phyloP scores from a whole-genome alignment of 129 eudicot species.

The Artemisia argyi region DNA sequence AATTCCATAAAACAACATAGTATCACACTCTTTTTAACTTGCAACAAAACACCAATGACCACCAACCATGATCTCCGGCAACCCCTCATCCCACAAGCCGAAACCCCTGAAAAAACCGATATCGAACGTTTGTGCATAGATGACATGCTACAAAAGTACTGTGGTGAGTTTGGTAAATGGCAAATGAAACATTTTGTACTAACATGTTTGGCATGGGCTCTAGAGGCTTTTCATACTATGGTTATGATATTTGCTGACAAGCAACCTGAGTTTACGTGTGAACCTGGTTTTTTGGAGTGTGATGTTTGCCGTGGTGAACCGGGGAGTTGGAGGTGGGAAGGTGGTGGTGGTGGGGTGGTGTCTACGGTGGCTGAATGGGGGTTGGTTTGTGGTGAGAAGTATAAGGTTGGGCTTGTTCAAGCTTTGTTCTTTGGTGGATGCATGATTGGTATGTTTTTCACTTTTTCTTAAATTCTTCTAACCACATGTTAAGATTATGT shows the following conservation, averaged over 20 bases:
- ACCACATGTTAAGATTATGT: not conserved
- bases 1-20: not conserved
- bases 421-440: conserved; percentile 89
- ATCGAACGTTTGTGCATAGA: conserved; percentile 67
- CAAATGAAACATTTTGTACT: conserved; percentile 80
- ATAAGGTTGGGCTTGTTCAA: conserved; percentile 90
- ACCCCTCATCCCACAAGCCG: conserved; percentile 39
- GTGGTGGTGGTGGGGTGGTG: conserved; percentile 52
- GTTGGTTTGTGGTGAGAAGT: conserved; percentile 72
- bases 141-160: conserved; percentile 66
- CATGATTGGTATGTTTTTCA: conserved; percentile 72
- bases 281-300: conserved; percentile 17
- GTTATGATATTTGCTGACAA: conserved; percentile 97
- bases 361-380: conserved; percentile 95
- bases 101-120: conserved; percentile 11
- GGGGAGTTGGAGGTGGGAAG: conserved; percentile 72
- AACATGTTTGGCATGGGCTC: conserved; percentile 81
- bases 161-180: conserved; percentile 97
- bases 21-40: not conserved
- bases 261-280: conserved; percentile 74
- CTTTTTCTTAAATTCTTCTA: not conserved
- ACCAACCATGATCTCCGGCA: conserved; percentile 34
- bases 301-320: conserved; percentile 51
- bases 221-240: conserved; percentile 96
- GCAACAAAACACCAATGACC: conserved; percentile 7